Conservation (phyloP, 2,329 filamentous ascomycete species). For the Aspergillus hortae region DNA sequence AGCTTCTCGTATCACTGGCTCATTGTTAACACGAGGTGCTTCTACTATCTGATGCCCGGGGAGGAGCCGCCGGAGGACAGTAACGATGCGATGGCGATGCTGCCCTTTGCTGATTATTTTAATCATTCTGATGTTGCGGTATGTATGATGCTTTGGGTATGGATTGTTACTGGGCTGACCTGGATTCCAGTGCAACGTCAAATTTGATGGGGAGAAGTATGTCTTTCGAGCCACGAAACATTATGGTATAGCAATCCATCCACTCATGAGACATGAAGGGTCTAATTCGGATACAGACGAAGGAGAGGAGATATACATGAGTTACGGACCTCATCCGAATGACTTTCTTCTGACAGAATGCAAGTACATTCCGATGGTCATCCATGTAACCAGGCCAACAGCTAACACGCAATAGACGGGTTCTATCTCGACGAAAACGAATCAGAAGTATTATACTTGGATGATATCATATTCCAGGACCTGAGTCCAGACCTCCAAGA, state of each 20-base stretch:
- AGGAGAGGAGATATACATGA: constrained; percentile 44
- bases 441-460: constrained; percentile 39
- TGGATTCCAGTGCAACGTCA: constrained; percentile 31
- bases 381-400: neutral
- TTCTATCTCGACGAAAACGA: constrained; percentile 40
- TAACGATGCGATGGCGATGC: constrained; percentile 45
- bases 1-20: constrained; percentile 57
- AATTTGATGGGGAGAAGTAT: constrained; percentile 34
- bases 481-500: constrained; percentile 26
- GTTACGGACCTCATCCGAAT: constrained; percentile 42
- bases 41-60: constrained; percentile 52
- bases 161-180: neutral
- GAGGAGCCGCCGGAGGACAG: constrained; percentile 33
- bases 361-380: constrained; percentile 17
- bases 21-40: constrained; percentile 58
- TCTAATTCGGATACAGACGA: constrained; percentile 19
- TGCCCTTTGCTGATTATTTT: constrained; percentile 48
- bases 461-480: constrained; percentile 39
- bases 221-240: constrained; percentile 31
- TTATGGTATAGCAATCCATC: constrained; percentile 23
- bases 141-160: constrained; percentile 11
- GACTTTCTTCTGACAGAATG: constrained; percentile 44
- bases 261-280: neutral
- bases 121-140: constrained; percentile 44
- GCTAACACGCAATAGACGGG: constrained; percentile 31